Base-by-base conservation (phyloP, 768 basidiomycete species). In the Boletellus ananas region DNA sequence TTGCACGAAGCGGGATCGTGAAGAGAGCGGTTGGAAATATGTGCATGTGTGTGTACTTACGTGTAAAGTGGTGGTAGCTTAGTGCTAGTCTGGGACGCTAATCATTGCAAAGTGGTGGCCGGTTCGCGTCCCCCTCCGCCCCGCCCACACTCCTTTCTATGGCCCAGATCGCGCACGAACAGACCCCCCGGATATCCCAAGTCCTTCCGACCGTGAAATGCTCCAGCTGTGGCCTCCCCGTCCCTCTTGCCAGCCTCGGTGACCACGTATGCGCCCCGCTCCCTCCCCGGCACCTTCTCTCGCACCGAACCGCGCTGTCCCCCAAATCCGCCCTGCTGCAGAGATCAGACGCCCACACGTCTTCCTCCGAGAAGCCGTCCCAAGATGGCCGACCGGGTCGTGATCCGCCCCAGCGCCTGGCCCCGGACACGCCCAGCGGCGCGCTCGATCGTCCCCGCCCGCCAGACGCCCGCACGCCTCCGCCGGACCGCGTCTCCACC, bases 191-290 rank as follows among this genome's bases (percentile, higher is more conserved):
- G 16, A 49, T 58, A 55, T 90, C 90, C 20, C 82, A 90, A 66
- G 67, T 85, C 43, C 74, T 95, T 10, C 90, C 93, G 6, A 75
- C 83, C 3, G 85, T 94, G 52, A 94, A 87, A 65, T 96, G 93
- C 67, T 90, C 90, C 3, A 85, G 72, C 27, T 96, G 93, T 64
- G 72, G 73, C 58, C 71, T 73, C 9, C 80, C 79, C 1, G 87
- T 96, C 34, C 82, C 87, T 29, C 74, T 95, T 33, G 70, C 76
- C 41, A 76, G 83, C 40, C 81, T 95, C 33, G 83, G 83, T 34
- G 87, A 90, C 54, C 93, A 95, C 63, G 72, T 82, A 63, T 96
- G 93, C 67, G 56, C 74, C 6, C 67, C 74, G 10, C 75, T 79
- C 1, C 74, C 83, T 16, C 63, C 74, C 10, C 75, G 80, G 42